A percentile compares a stretch with the other conserved stretches of the same genome.
Conservation (phyloP, 1,284 basidiomycete genomes). For the Moniliella sp. region DNA sequence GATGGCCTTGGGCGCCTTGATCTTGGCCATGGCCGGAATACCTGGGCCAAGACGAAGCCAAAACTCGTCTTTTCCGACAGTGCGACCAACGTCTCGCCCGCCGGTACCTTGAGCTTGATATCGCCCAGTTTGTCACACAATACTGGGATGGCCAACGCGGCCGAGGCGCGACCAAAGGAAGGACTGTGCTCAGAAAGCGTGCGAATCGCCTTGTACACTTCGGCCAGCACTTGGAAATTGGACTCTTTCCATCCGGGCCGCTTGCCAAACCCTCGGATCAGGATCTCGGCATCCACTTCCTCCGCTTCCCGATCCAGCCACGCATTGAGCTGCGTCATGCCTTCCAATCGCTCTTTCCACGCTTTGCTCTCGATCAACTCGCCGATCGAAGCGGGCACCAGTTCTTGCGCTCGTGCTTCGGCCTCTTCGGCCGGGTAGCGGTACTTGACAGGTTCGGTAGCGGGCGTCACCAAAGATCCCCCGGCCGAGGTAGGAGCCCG, state of each 20-base stretch:
- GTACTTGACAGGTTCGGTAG: conserved; percentile 66
- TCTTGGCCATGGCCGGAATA: conserved; percentile 7
- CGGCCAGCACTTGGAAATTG: conserved; percentile 57
- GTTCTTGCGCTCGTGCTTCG: conserved; percentile 52
- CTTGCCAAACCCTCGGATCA: conserved; percentile 73
- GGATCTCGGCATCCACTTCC: conserved; percentile 61
- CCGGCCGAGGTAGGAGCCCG: too few species aligned
- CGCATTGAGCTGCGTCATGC: conserved; percentile 58
- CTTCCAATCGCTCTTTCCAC: conserved; percentile 79
- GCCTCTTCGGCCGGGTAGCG: conserved; percentile 80
- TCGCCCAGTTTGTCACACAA: conserved; percentile 92
- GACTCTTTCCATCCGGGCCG: conserved; percentile 85
- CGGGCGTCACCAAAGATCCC: too few species aligned
- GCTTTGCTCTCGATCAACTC: conserved; percentile 58
- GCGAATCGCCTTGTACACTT: conserved; percentile 29
- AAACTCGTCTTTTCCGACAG: conserved; percentile 83
- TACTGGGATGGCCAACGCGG: conserved; percentile 61
- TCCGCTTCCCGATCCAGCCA: conserved; percentile 57
- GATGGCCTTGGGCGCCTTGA: conserved; percentile 82
- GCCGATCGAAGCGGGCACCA: conserved; percentile 53
- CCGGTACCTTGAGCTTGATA: conserved; percentile 86
- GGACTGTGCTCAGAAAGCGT: conserved; percentile 57
- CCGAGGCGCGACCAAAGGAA: conserved; percentile 59
- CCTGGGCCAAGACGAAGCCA: conserved; percentile 79
- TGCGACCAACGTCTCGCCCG: conserved; percentile 59